These are phyloP conservation scores for Emericellopsis cladophorae DNA, from an alignment of 2,329 filamentous ascomycete species.

Conservation along the genomic window DNA sequence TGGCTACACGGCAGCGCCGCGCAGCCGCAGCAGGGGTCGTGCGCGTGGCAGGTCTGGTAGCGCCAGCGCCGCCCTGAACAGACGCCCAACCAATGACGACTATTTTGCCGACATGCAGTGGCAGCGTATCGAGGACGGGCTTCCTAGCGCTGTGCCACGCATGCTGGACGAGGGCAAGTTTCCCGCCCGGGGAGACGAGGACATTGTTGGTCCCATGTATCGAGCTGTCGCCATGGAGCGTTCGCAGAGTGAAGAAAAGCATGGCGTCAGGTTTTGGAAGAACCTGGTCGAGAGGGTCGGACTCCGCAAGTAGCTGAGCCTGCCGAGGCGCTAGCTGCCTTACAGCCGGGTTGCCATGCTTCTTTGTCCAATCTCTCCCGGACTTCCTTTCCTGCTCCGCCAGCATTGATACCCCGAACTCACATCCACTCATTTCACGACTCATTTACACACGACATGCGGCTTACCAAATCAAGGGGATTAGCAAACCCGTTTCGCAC, in stretches of 20 bases:
- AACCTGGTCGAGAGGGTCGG: slow-evolving; percentile 33
- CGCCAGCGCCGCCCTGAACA: slow-evolving; percentile 21
- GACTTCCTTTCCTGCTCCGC: too few relatives aligned
- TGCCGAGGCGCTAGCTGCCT: too few relatives aligned
- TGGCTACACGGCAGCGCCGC: slow-evolving; percentile 12
- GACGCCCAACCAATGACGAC: slow-evolving; percentile 15
- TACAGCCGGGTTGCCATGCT: too few relatives aligned
- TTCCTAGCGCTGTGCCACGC: slow-evolving; percentile 53
- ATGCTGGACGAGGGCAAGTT: slow-evolving; percentile 74
- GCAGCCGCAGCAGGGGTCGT: slow-evolving; percentile 3
- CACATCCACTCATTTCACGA: too few relatives aligned
- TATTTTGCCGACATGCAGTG: slow-evolving; percentile 28
- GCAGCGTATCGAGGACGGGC: slow-evolving; percentile 36
- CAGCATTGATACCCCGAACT: too few relatives aligned
- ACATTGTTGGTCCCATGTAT: slow-evolving; percentile 89
- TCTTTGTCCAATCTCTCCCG: too few relatives aligned
- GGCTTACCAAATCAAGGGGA: too few relatives aligned
- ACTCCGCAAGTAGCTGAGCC: slow-evolving; percentile 2
- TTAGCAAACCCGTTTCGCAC: too few relatives aligned
- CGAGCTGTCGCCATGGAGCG: slow-evolving; percentile 41
- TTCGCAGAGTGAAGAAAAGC: slow-evolving; percentile 29
- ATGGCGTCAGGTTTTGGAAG: slow-evolving; percentile 33
- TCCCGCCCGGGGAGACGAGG: slow-evolving; percentile 74
- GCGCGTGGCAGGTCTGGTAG: slow-evolving; percentile 11
- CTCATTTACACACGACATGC: too few relatives aligned